A percentile compares a stretch with the other conserved stretches of the same genome.
phyloP scores from a whole-genome alignment of 2,329 filamentous ascomycete species.

The Didymella pinodella region DNA sequence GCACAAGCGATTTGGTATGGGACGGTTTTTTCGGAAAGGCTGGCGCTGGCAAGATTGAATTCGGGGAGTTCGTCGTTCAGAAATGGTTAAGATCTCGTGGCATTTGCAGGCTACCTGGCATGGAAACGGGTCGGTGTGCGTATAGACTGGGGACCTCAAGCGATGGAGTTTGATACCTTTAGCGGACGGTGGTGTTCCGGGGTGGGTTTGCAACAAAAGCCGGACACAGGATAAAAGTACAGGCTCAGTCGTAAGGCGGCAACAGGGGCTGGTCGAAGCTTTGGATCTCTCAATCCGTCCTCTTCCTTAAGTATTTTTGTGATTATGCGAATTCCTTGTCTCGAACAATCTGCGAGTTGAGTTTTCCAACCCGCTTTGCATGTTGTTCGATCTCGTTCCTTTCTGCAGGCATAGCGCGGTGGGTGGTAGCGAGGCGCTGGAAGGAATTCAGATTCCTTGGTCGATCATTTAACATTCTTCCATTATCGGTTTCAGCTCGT shows the following conservation, averaged over 20 bases:
- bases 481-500: constrained; percentile 15
- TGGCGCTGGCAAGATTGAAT: constrained; percentile 48
- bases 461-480: constrained; percentile 22
- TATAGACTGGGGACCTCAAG: constrained; percentile 51
- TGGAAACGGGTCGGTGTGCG: constrained; percentile 43
- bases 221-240: constrained; percentile 42
- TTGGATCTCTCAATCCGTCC: constrained; percentile 20
- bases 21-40: constrained; percentile 46
- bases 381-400: constrained; percentile 17
- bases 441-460: constrained; percentile 23
- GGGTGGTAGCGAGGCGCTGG: constrained; percentile 25
- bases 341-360: constrained; percentile 14
- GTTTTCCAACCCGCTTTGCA: constrained; percentile 14
- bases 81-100: constrained; percentile 49
- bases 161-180: constrained; percentile 51
- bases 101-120: constrained; percentile 50
- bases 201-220: constrained; percentile 44
- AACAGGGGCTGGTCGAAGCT: constrained; percentile 15
- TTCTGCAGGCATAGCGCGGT: constrained; percentile 25
- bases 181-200: constrained; percentile 45
- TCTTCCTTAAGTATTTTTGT: constrained; percentile 12
- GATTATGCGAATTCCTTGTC: constrained; percentile 9
- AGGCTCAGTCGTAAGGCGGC: constrained; percentile 18
- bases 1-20: constrained; percentile 47
- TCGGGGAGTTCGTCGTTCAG: constrained; percentile 49